Percentiles rank a stretch among this genome's conserved stretches.
Conservation (phyloP, 768 basidiomycete species). For the Pleurotus tuber-regium region DNA sequence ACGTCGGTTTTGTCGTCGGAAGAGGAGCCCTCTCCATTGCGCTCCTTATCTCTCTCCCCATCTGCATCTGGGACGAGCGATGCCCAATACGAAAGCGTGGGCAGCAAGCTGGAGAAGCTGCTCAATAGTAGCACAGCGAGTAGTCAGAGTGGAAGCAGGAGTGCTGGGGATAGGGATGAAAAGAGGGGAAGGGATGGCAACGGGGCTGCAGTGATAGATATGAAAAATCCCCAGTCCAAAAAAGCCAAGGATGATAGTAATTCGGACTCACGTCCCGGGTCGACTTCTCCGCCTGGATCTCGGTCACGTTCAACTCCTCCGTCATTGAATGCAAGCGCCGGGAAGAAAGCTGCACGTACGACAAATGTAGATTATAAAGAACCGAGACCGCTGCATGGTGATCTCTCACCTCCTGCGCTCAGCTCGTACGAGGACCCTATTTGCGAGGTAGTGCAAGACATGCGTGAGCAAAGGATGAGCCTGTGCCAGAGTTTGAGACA, state of each 20-base stretch:
- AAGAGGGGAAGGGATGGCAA: not conserved
- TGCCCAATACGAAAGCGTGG: constrained; percentile 20
- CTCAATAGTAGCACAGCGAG: not conserved
- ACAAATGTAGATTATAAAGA: constrained; percentile 54
- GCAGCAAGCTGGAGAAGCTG: constrained; percentile 23
- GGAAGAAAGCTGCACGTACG: constrained; percentile 13
- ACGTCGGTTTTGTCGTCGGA: constrained; percentile 19
- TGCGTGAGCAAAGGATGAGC: constrained; percentile 96
- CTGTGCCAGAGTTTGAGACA: constrained; percentile 92
- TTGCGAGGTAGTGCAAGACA: constrained; percentile 81
- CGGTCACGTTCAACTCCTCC: constrained; percentile 9
- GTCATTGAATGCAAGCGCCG: not conserved
- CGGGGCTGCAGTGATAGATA: not conserved
- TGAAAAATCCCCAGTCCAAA: not conserved
- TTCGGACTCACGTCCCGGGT: constrained; percentile 5
- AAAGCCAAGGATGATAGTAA: not conserved
- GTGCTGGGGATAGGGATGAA: not conserved
- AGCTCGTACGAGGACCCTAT: constrained; percentile 75
- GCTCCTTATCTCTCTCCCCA: constrained; percentile 23
- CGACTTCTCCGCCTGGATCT: constrained; percentile 7
- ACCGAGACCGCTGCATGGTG: constrained; percentile 58
- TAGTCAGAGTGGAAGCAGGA: not conserved
- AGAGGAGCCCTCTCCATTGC: constrained; percentile 25
- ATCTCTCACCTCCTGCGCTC: constrained; percentile 54
- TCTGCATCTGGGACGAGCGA: constrained; percentile 9